Base-by-base conservation (phyloP, 345 rosid species). In the Acer negundo region DNA sequence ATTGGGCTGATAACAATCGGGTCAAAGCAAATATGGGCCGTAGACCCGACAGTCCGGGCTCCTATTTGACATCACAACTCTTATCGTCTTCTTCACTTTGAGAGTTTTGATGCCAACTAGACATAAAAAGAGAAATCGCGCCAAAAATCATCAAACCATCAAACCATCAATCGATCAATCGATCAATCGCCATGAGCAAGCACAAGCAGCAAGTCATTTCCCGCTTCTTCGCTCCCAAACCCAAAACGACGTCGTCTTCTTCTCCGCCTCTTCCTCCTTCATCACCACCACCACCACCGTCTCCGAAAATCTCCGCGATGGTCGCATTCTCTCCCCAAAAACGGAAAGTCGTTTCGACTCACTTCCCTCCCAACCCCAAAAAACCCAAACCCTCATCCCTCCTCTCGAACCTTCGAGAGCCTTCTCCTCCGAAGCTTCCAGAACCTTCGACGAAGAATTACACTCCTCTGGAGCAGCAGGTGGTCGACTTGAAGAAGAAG, bases 401-500 rank as follows among this genome's bases (percentile, higher is more conserved):
- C 69, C 86, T 22, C 69, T 79, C 78, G 46, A 79, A 75, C 85
- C 49, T 42, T 42, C 46, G 10, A 42, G 2, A 42, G 46, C 46
- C 46, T 42, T 42, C 46, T 42, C 46, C 10, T 42, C 46, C 10
- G 46, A 42, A 82, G 12, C 85, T 84, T 59, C 85, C 78, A 10
- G 87, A 80, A 75, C 87, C 90, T 15, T 74, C 80, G 35, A 66
- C 59, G 82, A 66, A 53, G 63, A 92, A 90, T 68, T 88, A 87
- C 86, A 95, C 99, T 42, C 99, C 99, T 4, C 73, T 95, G 64
- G 99, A 95, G 51, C 87, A 89, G 31, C 99, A 95, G 67, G 96
- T 95, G 22, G 84, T 92, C 62, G 93, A 91, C 69, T 85, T 95
- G 5, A 95, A 93, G 77, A 76, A 35, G 35, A 87, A 81, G 68